These are phyloP conservation scores for Ceratocystiopsis sp. DNA, from an alignment of 2,329 filamentous ascomycete species.

Conservation along the genomic window DNA sequence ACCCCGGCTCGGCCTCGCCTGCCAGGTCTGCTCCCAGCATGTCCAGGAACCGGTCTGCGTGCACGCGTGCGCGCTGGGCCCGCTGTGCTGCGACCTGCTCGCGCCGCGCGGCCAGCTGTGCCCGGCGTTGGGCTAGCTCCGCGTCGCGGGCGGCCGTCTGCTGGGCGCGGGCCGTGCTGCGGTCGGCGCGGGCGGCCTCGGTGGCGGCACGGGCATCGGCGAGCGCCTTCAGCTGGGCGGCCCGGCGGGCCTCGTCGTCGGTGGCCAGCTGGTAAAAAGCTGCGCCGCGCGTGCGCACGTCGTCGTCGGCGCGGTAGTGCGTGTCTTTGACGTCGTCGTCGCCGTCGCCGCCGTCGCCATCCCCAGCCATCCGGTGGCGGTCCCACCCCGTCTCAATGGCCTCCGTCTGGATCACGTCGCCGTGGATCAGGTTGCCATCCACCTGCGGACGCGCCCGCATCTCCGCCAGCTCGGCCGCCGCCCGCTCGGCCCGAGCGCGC, in stretches of 20 bases:
- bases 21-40: slow-evolving; percentile 13
- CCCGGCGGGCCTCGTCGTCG: slow-evolving; percentile 52
- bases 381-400: slow-evolving; percentile 56
- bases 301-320: slow-evolving; percentile 74
- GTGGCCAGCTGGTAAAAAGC: slow-evolving; percentile 83
- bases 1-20: not conserved
- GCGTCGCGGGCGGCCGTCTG: slow-evolving; percentile 13
- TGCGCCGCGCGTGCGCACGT: slow-evolving; percentile 74
- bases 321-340: slow-evolving; percentile 14
- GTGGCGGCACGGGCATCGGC: slow-evolving; percentile 41
- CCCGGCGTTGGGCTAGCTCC: slow-evolving; percentile 28
- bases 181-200: slow-evolving; percentile 40
- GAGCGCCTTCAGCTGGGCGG: slow-evolving; percentile 58
- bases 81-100: slow-evolving; percentile 47
- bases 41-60: slow-evolving; percentile 20
- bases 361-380: too few species aligned
- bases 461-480: slow-evolving; percentile 43
- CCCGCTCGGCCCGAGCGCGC: slow-evolving; percentile 29
- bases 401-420: slow-evolving; percentile 65
- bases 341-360: not conserved
- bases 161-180: slow-evolving; percentile 24
- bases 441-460: slow-evolving; percentile 51
- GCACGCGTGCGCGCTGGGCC: slow-evolving; percentile 27
- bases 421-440: slow-evolving; percentile 52
- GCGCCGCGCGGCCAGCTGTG: slow-evolving; percentile 44